A percentile compares a stretch with the other conserved stretches of the same genome.
Evolutionary conservation across 2,329 filamentous ascomycete species (phyloP).

Genomic region (Escovopsis sp.): DNA sequence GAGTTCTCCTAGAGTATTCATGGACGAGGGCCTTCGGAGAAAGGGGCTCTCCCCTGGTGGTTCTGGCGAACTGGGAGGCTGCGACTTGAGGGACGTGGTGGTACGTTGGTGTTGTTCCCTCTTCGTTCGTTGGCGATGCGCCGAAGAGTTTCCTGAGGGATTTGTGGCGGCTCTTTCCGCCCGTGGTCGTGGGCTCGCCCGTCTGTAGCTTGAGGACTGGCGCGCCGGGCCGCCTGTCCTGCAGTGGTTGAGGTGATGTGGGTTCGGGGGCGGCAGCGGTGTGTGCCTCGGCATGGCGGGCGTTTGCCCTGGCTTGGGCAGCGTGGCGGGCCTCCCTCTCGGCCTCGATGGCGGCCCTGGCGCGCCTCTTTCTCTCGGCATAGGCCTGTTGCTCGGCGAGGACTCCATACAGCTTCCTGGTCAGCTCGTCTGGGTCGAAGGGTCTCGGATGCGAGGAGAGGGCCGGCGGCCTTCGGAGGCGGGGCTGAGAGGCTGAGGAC

Average conservation of each 20-base stretch:
- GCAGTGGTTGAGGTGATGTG: neutral
- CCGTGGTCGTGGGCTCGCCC: neutral
- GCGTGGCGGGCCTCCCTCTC: conserved; percentile 5
- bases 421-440: conserved; percentile 40
- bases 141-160: conserved; percentile 3
- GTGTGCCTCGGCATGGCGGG: neutral
- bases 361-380: conserved; percentile 19
- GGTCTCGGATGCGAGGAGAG: conserved; percentile 14
- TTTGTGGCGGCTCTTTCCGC: neutral
- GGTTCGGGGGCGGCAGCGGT: neutral
- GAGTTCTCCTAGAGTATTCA: conserved; percentile 26
- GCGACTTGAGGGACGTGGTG: conserved; percentile 39
- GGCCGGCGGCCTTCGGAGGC: conserved; percentile 2
- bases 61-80: conserved; percentile 37
- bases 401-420: conserved; percentile 34
- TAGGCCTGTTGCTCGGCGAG: conserved; percentile 32
- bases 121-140: conserved; percentile 7
- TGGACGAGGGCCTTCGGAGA: conserved; percentile 23
- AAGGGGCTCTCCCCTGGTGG: conserved; percentile 30
- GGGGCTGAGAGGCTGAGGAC: conserved; percentile 1
- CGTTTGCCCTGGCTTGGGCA: conserved; percentile 1
- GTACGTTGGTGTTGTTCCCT: conserved; percentile 15
- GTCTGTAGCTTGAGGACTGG: neutral
- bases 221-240: neutral
- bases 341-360: conserved; percentile 10